Evolutionary conservation across 345 rosid species (phyloP).

Genomic region (Pistacia atlantica): DNA sequence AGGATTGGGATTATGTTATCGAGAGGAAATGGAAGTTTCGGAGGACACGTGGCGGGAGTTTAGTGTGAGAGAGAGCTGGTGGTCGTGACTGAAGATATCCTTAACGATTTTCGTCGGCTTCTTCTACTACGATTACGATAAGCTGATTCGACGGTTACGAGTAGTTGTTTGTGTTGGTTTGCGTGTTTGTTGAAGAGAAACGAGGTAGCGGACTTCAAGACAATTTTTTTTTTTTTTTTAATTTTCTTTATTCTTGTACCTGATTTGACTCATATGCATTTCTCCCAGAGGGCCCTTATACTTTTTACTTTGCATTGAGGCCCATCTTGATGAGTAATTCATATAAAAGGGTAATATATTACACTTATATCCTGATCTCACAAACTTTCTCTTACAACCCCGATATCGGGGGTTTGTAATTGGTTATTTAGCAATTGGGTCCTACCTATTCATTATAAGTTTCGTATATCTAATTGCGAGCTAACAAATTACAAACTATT

Average conservation of each 20-base stretch:
- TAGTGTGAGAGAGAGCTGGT: constrained; percentile 31
- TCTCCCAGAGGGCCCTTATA: background rate
- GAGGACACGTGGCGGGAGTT: constrained; percentile 62
- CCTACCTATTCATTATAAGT: too few species aligned
- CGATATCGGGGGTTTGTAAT: too few species aligned
- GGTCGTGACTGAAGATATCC: constrained; percentile 53
- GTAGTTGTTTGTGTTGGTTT: background rate
- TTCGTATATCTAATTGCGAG: too few species aligned
- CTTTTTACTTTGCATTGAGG: background rate
- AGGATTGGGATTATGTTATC: constrained; percentile 23
- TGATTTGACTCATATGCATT: background rate
- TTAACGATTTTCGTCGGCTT: constrained; percentile 29
- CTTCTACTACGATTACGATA: constrained; percentile 16
- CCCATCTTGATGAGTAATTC: too few species aligned
- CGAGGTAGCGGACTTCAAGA: constrained; percentile 20
- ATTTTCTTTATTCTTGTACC: background rate
- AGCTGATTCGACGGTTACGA: constrained; percentile 7
- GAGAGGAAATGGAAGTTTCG: constrained; percentile 23
- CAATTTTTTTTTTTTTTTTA: background rate
- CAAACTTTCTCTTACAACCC: too few species aligned
- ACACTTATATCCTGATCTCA: too few species aligned
- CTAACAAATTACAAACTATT: too few species aligned
- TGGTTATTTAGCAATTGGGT: too few species aligned
- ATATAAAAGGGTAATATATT: too few species aligned
- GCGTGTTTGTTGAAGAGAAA: constrained; percentile 9